These are phyloP conservation scores for Cordyceps cateniannulata DNA, from an alignment of 2,329 filamentous ascomycete species.

Conservation along the genomic window DNA sequence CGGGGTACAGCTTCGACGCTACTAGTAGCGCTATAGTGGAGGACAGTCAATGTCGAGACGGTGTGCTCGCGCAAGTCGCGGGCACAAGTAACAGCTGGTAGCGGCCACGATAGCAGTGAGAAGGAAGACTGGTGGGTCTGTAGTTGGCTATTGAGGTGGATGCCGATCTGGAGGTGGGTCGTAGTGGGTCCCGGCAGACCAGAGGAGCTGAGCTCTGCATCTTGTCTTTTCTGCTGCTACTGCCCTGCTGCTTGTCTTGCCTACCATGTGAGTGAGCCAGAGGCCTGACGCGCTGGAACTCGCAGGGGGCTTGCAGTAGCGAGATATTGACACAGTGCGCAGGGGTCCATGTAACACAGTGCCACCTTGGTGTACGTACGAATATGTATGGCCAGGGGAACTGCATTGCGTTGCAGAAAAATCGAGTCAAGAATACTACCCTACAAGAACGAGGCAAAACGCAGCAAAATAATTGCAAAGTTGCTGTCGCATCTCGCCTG, in stretches of 20 bases:
- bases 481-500: background rate
- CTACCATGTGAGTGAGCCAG: background rate
- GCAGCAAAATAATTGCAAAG: background rate
- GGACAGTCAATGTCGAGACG: background rate
- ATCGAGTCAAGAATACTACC: background rate
- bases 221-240: background rate
- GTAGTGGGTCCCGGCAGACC: background rate
- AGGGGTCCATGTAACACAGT: background rate
- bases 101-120: background rate
- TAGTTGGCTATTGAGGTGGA: background rate
- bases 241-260: too few relatives aligned
- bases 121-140: background rate
- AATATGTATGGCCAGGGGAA: background rate
- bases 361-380: background rate
- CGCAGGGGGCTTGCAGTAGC: constrained; percentile 3
- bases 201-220: constrained; percentile 4
- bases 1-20: background rate
- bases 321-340: background rate
- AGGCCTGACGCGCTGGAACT: constrained; percentile 5
- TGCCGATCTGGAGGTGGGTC: constrained; percentile 10
- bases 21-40: background rate
- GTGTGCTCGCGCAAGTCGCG: background rate
- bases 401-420: background rate
- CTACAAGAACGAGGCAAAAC: background rate
- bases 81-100: background rate